phyloP scores from a whole-genome alignment of 2,329 filamentous ascomycete genomes.

The Claviceps spartinae region DNA sequence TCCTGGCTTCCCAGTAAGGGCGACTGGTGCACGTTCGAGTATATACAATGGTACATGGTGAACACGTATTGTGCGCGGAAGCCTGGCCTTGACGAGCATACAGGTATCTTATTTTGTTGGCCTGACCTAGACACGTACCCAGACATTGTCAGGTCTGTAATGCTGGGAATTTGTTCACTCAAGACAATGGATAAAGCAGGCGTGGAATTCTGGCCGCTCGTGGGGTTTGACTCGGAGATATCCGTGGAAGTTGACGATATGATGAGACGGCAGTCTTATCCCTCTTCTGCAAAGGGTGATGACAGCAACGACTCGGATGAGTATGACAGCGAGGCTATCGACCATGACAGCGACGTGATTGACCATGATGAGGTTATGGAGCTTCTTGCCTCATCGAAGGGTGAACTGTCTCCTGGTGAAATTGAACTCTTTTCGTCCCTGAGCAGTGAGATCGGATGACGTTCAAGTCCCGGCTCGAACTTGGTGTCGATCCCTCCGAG shows the following conservation, averaged over 20 bases:
- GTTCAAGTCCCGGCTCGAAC: conserved; percentile 4
- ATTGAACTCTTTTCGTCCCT: background rate
- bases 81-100: conserved; percentile 12
- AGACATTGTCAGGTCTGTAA: conserved; percentile 15
- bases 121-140: conserved; percentile 18
- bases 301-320: conserved; percentile 12
- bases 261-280: conserved; percentile 6
- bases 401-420: background rate
- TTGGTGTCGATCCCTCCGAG: conserved; percentile 2
- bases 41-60: conserved; percentile 14
- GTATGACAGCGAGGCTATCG: conserved; percentile 20
- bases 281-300: background rate
- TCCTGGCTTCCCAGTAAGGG: background rate
- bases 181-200: conserved; percentile 2
- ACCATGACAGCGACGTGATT: conserved; percentile 5
- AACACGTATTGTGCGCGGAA: conserved; percentile 13
- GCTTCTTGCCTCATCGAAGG: conserved; percentile 7
- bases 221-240: conserved; percentile 14
- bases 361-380: too few species aligned
- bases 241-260: conserved; percentile 9
- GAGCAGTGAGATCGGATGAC: background rate
- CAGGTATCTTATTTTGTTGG: conserved; percentile 18
- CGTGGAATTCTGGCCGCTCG: conserved; percentile 17
- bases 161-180: conserved; percentile 6
- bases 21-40: conserved; percentile 20